Percentiles rank a stretch among this genome's conserved stretches.
Evolutionary conservation across 169 alveolate species (phyloP).

Genomic region (Eimeria maxima): DNA sequence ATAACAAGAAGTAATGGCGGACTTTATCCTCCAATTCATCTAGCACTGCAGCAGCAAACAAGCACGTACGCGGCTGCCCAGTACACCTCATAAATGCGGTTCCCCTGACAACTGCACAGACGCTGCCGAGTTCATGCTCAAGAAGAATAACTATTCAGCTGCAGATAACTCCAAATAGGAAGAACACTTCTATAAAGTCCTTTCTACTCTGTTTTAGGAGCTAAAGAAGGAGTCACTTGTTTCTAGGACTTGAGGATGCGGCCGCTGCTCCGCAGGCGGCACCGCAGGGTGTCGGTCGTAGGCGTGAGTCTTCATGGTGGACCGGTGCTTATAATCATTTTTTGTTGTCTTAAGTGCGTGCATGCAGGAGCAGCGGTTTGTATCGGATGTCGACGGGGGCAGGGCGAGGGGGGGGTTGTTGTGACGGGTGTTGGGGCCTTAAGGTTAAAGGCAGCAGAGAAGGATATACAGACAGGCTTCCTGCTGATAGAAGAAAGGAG

Average conservation of each 20-base stretch:
- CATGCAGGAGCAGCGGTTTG: no score
- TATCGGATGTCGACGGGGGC: no score
- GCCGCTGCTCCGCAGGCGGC: slow-evolving; percentile 25
- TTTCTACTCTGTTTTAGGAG: neutral
- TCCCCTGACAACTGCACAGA: no score
- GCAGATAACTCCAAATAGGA: neutral
- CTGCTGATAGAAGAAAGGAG: neutral
- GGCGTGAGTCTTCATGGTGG: neutral
- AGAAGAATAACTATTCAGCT: neutral
- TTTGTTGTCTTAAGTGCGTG: no score
- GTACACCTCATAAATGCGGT: no score
- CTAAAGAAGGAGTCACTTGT: neutral
- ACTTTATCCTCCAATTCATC: slow-evolving; percentile 82
- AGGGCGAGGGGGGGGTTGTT: no score
- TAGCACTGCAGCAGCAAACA: slow-evolving; percentile 51
- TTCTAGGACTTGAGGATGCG: slow-evolving; percentile 52
- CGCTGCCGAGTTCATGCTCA: no score
- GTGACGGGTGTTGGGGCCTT: no score
- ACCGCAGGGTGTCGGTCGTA: neutral
- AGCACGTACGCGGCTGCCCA: neutral
- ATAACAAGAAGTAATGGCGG: slow-evolving; percentile 81
- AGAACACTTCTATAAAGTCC: no score
- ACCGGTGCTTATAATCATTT: neutral
- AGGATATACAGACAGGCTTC: no score
- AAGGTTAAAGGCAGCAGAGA: no score